Evolutionary conservation across 2,329 filamentous ascomycete species (phyloP).

Genomic region (Penicillium glabrum): DNA sequence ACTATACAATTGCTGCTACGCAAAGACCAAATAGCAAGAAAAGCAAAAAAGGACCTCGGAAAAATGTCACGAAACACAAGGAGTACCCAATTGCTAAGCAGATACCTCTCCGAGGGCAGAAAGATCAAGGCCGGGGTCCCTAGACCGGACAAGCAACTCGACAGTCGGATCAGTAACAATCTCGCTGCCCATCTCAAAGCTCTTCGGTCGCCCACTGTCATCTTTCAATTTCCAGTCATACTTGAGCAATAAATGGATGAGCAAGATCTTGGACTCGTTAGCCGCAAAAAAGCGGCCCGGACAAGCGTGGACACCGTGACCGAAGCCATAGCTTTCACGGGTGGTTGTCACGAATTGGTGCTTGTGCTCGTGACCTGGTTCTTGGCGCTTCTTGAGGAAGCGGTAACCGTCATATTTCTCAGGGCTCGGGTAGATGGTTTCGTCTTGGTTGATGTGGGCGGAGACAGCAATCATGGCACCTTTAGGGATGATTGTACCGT

Average conservation of each 20-base stretch:
- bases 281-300: conserved; percentile 59
- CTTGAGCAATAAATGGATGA: conserved; percentile 52
- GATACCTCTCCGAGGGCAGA: conserved; percentile 15
- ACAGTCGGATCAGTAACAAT: conserved; percentile 36
- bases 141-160: conserved; percentile 26
- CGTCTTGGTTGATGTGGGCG: conserved; percentile 27
- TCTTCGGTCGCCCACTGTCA: conserved; percentile 37
- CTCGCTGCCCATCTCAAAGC: conserved; percentile 48
- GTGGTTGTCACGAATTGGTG: conserved; percentile 33
- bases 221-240: conserved; percentile 52
- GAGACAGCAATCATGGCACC: conserved; percentile 27
- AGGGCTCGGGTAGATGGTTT: conserved; percentile 27
- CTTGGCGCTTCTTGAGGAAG: conserved; percentile 32
- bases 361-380: conserved; percentile 30
- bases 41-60: not conserved
- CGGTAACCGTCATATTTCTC: conserved; percentile 35
- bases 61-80: not conserved
- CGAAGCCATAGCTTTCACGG: conserved; percentile 34
- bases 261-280: conserved; percentile 57
- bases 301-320: conserved; percentile 40
- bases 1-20: not conserved
- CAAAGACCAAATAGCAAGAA: not conserved
- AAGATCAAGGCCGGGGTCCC: conserved; percentile 28
- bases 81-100: not conserved
- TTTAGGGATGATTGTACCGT: conserved; percentile 32